Base-by-base conservation (phyloP, 129 eudicot genomes). In the Daucus carota region DNA sequence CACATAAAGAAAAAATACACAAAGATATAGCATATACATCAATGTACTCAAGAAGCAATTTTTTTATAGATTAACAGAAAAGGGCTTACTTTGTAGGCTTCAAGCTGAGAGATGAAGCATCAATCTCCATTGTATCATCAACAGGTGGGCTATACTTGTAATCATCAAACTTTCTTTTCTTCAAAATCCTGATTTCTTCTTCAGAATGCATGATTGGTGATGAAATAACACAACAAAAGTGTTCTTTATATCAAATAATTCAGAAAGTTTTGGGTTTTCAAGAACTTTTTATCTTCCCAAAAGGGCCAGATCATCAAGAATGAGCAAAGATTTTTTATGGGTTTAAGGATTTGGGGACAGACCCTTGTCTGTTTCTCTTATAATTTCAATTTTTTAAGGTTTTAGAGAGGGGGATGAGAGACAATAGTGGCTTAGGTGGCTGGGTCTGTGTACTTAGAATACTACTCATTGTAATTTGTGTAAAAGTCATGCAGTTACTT, bases 11-110 rank as follows among this genome's bases (percentile, higher is more conserved):
- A 44, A 65, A 28, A 54, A 54, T 54, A 8, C 0, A n/a, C 63
- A 54, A 5, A 36, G 2, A 36, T 36, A 36, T 36, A n/a, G 15
- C 32, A 68, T n/a, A 43, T 15, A 20, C 24, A 72, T 43, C 18
- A 24, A 57, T 8, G 29, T 8, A 34, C 72, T 17, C 22, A 66
- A 69, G 29, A 50, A 54, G 29, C 22, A 26, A 54, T 54, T n/a
- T 0, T 38, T 41, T 47, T 10, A 14, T n/a, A 32, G 57, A 72
- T 8, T 20, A 15, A 47, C 8, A 15, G 15, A 70, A 26, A 17
- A 3, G 44, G 45, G 65, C 86, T 60, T 79, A 84, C 93, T 62
- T 76, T 65, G 80, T 80, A 68, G 87, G 90, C 47, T 65, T 48
- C 63, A 82, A 80, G 40, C 62, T 41, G 73, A 24, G 20, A 29